Evolutionary conservation across 805 yeast genomes (phyloP).

Genomic region (Wickerhamiella kazuoi): DNA sequence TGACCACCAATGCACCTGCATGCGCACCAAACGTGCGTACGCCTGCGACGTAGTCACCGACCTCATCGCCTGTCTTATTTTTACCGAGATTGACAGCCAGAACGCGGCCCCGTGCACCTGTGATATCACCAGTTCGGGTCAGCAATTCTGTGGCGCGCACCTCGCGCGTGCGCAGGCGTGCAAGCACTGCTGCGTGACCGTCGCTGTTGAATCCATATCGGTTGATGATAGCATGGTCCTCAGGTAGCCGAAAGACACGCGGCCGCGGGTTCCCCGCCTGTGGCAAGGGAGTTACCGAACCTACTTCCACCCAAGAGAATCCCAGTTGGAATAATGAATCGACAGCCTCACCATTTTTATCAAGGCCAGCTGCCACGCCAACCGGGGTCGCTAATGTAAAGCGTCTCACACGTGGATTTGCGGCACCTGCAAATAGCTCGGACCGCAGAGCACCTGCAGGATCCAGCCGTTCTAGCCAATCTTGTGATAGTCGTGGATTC

Average conservation of each 20-base stretch:
- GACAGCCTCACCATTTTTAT: constrained; percentile 82
- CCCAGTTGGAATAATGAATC: constrained; percentile 66
- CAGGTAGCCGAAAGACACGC: constrained; percentile 67
- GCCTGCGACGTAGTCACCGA: constrained; percentile 70
- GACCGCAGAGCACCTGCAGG: constrained; percentile 17
- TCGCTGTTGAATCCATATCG: constrained; percentile 88
- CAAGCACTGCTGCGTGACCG: constrained; percentile 64
- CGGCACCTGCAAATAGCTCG: constrained; percentile 14
- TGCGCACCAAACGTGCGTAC: constrained; percentile 62
- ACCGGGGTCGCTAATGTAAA: constrained; percentile 49
- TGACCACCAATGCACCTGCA: constrained; percentile 80
- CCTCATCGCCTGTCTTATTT: constrained; percentile 81
- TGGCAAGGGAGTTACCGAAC: constrained; percentile 80
- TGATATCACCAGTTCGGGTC: neutral
- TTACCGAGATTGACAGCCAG: constrained; percentile 81
- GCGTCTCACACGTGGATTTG: constrained; percentile 16
- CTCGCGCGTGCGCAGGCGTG: constrained; percentile 49
- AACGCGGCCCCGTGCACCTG: constrained; percentile 24
- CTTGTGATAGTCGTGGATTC: constrained; percentile 15
- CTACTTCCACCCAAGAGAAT: constrained; percentile 80
- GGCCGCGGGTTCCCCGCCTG: constrained; percentile 95
- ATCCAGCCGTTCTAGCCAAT: constrained; percentile 17
- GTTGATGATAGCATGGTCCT: constrained; percentile 82
- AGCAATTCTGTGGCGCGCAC: constrained; percentile 17
- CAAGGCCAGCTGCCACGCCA: constrained; percentile 92